phyloP scores from a whole-genome alignment of 1,284 basidiomycete genomes.

The Pisolithus thermaeus region DNA sequence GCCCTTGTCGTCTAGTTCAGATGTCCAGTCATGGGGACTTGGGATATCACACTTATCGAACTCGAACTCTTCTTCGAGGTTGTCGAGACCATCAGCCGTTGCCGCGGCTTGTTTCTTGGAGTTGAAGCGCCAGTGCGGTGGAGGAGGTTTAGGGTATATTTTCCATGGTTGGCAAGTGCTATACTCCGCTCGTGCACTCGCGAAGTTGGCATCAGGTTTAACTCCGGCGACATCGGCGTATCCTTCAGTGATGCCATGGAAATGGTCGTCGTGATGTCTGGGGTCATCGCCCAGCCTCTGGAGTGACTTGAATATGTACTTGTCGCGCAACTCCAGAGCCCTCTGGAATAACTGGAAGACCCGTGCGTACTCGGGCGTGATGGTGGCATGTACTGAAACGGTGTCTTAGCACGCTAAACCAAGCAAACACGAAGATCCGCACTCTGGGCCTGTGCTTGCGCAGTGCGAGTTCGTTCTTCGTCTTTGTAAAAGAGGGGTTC shows the following conservation, averaged over 20 bases:
- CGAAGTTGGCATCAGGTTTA: slow-evolving; percentile 50
- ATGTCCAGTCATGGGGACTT: slow-evolving; percentile 53
- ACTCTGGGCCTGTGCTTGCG: slow-evolving; percentile 26
- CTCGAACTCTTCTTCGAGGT: slow-evolving; percentile 51
- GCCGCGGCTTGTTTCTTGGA: slow-evolving; percentile 44
- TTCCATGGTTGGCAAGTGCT: slow-evolving; percentile 61
- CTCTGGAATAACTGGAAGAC: slow-evolving; percentile 64
- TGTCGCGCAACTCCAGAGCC: slow-evolving; percentile 86
- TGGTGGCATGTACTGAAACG: slow-evolving; percentile 31
- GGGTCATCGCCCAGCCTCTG: slow-evolving; percentile 92
- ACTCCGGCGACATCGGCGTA: slow-evolving; percentile 63
- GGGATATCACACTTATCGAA: slow-evolving; percentile 72
- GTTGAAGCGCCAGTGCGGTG: slow-evolving; percentile 90
- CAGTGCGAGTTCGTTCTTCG: slow-evolving; percentile 30
- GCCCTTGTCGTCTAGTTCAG: slow-evolving; percentile 77
- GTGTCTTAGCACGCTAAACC: slow-evolving; percentile 9
- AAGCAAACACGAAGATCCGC: slow-evolving; percentile 2
- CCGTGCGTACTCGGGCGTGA: slow-evolving; percentile 47
- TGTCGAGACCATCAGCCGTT: slow-evolving; percentile 36
- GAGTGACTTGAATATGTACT: slow-evolving; percentile 81
- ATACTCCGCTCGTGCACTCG: slow-evolving; percentile 25
- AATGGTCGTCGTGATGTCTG: slow-evolving; percentile 76
- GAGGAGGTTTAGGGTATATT: slow-evolving; percentile 86
- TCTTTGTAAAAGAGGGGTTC: slow-evolving; percentile 34
- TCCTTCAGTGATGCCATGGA: slow-evolving; percentile 55